Evolutionary conservation across 2,329 filamentous ascomycete genomes (phyloP).

Genomic region (Arthrobotrys sphaeroides): DNA sequence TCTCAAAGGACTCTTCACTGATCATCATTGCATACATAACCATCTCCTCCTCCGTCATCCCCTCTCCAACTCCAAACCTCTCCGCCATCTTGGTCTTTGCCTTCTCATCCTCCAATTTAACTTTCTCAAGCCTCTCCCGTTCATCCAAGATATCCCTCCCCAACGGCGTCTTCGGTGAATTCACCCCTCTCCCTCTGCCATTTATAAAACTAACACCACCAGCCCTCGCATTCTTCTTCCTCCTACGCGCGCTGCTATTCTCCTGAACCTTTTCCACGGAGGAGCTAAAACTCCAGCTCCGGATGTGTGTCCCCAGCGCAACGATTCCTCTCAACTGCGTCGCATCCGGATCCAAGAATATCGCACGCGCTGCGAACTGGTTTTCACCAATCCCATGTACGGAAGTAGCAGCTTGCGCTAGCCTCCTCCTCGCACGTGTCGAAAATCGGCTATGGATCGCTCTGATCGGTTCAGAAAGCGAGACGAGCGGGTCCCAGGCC

Average conservation of each 20-base stretch:
- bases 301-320: conserved; percentile 83
- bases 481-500: conserved; percentile 94
- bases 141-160: conserved; percentile 88
- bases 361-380: conserved; percentile 82
- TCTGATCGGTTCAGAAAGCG: conserved; percentile 77
- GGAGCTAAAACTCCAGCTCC: conserved; percentile 94
- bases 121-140: conserved; percentile 71
- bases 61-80: conserved; percentile 82
- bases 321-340: conserved; percentile 86
- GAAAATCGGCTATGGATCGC: conserved; percentile 88
- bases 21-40: conserved; percentile 73
- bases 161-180: conserved; percentile 74
- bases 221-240: conserved; percentile 65
- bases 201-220: not conserved
- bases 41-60: conserved; percentile 73
- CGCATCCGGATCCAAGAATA: conserved; percentile 86
- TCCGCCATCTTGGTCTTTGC: conserved; percentile 77
- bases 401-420: conserved; percentile 66
- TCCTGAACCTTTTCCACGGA: conserved; percentile 76
- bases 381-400: conserved; percentile 75
- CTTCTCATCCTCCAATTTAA: conserved; percentile 63
- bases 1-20: conserved; percentile 69
- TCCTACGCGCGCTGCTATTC: conserved; percentile 64
- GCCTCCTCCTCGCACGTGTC: conserved; percentile 79
- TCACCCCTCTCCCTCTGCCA: conserved; percentile 66